Evolutionary conservation across 1,139 yeast species (phyloP).

Genomic region (Debaryomyces udenii): DNA sequence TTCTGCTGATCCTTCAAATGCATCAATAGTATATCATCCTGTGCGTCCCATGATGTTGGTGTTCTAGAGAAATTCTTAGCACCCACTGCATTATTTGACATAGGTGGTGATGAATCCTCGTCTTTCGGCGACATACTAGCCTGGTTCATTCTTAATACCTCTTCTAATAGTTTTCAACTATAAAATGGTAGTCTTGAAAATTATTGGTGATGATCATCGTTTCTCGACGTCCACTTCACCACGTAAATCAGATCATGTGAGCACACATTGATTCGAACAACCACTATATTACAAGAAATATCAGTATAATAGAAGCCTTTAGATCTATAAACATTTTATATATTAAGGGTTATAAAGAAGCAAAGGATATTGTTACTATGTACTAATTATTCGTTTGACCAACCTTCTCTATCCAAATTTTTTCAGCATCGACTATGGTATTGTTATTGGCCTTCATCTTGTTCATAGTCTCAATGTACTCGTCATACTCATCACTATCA

Average conservation of each 20-base stretch:
- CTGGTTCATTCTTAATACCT: conserved; percentile 7
- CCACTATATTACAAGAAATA: neutral
- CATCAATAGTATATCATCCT: conserved; percentile 67
- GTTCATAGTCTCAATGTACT: conserved; percentile 94
- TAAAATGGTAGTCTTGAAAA: conserved; percentile 1
- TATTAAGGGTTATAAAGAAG: neutral
- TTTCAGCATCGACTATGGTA: conserved; percentile 88
- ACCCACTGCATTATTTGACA: conserved; percentile 9
- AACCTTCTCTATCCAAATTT: conserved; percentile 64
- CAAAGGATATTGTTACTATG: neutral
- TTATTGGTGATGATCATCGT: conserved; percentile 17
- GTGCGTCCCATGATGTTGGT: conserved; percentile 78
- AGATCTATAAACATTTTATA: neutral
- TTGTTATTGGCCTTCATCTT: conserved; percentile 93
- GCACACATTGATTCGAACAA: neutral
- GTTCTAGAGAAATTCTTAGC: conserved; percentile 41
- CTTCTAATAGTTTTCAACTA: neutral
- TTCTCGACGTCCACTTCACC: conserved; percentile 14
- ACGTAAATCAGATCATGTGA: conserved; percentile 12
- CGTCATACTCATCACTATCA: conserved; percentile 94
- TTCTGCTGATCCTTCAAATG: conserved; percentile 72
- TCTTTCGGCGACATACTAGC: conserved; percentile 2
- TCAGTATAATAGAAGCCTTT: no score
- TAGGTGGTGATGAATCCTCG: conserved; percentile 6
- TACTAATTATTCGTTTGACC: conserved; percentile 21